phyloP scores from a whole-genome alignment of 208 protist species.

The Leishmania mexicana region DNA sequence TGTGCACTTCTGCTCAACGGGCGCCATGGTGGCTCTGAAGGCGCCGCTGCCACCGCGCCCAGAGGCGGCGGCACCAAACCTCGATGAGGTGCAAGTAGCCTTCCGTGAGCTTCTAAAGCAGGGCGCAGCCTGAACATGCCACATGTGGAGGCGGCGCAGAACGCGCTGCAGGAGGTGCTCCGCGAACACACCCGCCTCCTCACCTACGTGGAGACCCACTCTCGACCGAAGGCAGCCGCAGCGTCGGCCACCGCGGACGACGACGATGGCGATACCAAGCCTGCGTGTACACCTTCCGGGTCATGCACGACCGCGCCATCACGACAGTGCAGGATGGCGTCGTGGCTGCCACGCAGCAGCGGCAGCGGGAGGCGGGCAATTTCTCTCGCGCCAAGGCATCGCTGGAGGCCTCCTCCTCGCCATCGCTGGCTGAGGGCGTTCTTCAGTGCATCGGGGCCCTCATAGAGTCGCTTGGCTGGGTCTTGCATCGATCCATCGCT shows the following conservation, averaged over 20 bases:
- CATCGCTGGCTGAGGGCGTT: not conserved
- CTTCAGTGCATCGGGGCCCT: constrained; percentile 12
- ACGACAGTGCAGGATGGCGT: constrained; percentile 14
- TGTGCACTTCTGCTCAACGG: not conserved
- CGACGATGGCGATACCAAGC: constrained; percentile 5
- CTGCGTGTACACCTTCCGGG: constrained; percentile 20
- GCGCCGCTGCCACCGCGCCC: constrained; percentile 1
- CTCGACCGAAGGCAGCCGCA: constrained; percentile 1
- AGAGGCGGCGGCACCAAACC: constrained; percentile 5
- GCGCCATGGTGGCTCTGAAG: not conserved
- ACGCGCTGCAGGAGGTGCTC: constrained; percentile 28
- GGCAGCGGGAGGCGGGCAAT: not conserved
- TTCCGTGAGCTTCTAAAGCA: constrained; percentile 18
- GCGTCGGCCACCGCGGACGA: not conserved
- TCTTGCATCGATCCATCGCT: constrained; percentile 13
- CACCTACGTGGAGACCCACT: constrained; percentile 34
- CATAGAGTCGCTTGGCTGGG: constrained; percentile 22
- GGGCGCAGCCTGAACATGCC: constrained; percentile 8
- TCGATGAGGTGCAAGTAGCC: constrained; percentile 34
- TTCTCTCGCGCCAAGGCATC: not conserved
- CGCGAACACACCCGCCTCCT: constrained; percentile 35
- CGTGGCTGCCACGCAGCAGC: not conserved
- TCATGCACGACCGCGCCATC: constrained; percentile 19
- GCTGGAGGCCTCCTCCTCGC: not conserved
- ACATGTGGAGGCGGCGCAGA: constrained; percentile 19